Evolutionary conservation across 1,284 basidiomycete species (phyloP).

Genomic region (Fomes fomentarius): DNA sequence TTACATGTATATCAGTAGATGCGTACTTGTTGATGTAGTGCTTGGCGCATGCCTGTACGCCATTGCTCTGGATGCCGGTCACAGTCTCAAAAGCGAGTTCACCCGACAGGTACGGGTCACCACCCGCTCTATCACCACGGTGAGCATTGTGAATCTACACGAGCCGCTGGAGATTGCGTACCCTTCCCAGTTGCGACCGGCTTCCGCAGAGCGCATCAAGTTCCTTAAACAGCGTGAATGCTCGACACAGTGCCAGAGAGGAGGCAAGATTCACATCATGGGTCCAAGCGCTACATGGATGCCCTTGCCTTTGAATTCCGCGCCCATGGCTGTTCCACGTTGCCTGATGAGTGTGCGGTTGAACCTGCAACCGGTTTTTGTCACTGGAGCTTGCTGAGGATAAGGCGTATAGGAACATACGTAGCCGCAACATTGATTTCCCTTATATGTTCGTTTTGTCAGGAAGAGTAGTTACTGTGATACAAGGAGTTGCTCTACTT

Average conservation of each 20-base stretch:
- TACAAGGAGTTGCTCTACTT: constrained; percentile 22
- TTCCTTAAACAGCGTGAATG: constrained; percentile 41
- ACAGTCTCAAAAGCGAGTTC: constrained; percentile 63
- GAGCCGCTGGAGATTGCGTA: constrained; percentile 26
- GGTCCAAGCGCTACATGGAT: constrained; percentile 65
- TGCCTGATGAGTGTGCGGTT: constrained; percentile 69
- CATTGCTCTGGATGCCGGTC: constrained; percentile 61
- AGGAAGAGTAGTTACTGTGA: neutral
- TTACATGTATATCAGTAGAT: neutral
- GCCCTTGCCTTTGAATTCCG: constrained; percentile 74
- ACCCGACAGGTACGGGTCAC: constrained; percentile 65
- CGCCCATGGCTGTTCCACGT: constrained; percentile 66
- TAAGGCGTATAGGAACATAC: constrained; percentile 29
- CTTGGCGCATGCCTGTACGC: constrained; percentile 64
- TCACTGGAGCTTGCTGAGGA: neutral
- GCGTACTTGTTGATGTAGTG: constrained; percentile 60
- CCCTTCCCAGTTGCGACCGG: constrained; percentile 78
- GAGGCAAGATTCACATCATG: constrained; percentile 40
- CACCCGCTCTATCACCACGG: constrained; percentile 44
- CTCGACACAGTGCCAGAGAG: constrained; percentile 3
- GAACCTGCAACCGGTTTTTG: constrained; percentile 41
- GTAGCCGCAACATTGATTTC: constrained; percentile 77
- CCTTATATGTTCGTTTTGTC: constrained; percentile 29
- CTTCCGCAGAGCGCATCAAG: constrained; percentile 61
- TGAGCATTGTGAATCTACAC: neutral